Evolutionary conservation across 768 basidiomycete genomes (phyloP).

Genomic region (Scleroderma citrinum): DNA sequence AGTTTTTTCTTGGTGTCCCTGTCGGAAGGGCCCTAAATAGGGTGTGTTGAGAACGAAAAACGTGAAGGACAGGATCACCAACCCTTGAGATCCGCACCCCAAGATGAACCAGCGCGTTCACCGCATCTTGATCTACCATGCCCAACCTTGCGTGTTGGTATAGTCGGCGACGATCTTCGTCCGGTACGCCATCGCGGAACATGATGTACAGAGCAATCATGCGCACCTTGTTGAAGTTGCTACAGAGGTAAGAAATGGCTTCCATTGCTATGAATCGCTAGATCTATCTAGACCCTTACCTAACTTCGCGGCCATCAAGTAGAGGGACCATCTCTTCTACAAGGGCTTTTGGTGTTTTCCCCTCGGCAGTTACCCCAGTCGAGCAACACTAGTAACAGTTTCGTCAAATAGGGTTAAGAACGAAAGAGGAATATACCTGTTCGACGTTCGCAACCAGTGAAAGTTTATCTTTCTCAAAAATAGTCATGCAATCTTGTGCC

Average conservation of each 20-base stretch:
- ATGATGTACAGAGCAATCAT: slow-evolving; percentile 95
- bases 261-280: too few relatives aligned
- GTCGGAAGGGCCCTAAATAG: slow-evolving; percentile 59
- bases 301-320: slow-evolving; percentile 78
- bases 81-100: slow-evolving; percentile 85
- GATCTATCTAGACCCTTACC: slow-evolving; percentile 41
- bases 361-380: slow-evolving; percentile 86
- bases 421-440: slow-evolving; percentile 47
- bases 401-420: not conserved
- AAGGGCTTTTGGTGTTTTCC: slow-evolving; percentile 88
- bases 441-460: slow-evolving; percentile 82
- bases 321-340: slow-evolving; percentile 99
- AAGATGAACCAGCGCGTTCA: slow-evolving; percentile 79
- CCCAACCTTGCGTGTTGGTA: slow-evolving; percentile 92
- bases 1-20: slow-evolving; percentile 75
- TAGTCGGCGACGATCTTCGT: slow-evolving; percentile 89
- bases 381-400: slow-evolving; percentile 70
- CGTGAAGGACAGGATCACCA: slow-evolving; percentile 16
- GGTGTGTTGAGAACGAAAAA: not conserved
- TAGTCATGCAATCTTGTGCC: slow-evolving; percentile 95
- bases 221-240: slow-evolving; percentile 89
- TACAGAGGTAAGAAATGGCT: slow-evolving; percentile 22
- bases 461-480: slow-evolving; percentile 86
- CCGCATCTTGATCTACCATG: slow-evolving; percentile 86
- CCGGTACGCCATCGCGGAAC: slow-evolving; percentile 94